phyloP scores from a whole-genome alignment of 1,284 basidiomycete genomes.

The Malassezia cuniculi region DNA sequence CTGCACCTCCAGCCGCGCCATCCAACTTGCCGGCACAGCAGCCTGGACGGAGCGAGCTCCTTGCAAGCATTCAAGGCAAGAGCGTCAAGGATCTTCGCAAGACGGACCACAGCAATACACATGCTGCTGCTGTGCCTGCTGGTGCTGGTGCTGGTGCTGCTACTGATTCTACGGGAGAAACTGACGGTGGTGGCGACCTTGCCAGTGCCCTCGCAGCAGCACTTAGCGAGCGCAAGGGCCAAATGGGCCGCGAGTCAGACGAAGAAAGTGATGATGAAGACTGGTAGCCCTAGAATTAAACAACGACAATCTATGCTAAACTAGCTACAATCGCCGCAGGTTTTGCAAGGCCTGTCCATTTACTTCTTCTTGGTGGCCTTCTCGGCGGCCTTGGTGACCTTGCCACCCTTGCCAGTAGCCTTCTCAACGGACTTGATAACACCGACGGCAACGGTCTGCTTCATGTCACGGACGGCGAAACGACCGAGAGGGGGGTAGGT shows the following conservation, averaged over 20 bases:
- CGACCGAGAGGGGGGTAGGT: slow-evolving; percentile 99
- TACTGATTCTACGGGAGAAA: slow-evolving; percentile 13
- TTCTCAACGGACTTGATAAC: slow-evolving; percentile 61
- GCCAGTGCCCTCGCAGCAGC: slow-evolving; percentile 59
- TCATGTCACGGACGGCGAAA: slow-evolving; percentile 58
- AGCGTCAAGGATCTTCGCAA: slow-evolving; percentile 63
- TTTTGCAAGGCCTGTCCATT: slow-evolving; percentile 2
- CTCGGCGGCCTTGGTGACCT: slow-evolving; percentile 87
- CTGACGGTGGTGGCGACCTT: slow-evolving; percentile 50
- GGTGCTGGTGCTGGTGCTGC: slow-evolving; percentile 10
- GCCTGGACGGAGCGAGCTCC: slow-evolving; percentile 51
- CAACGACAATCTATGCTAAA: no score
- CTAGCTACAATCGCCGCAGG: no score
- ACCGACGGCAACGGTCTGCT: slow-evolving; percentile 59
- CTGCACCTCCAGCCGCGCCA: slow-evolving; percentile 16
- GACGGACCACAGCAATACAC: slow-evolving; percentile 43
- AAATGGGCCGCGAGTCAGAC: slow-evolving; percentile 74
- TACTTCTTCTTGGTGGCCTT: slow-evolving; percentile 55
- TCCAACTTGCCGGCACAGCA: slow-evolving; percentile 21
- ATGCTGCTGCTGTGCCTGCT: slow-evolving; percentile 11
- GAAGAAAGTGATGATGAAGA: slow-evolving; percentile 60
- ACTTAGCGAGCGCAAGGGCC: slow-evolving; percentile 66
- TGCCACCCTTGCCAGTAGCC: slow-evolving; percentile 31
- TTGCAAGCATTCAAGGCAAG: slow-evolving; percentile 59
- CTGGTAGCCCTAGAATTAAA: no score